phyloP scores from a whole-genome alignment of 306 rosid species.

The Prunus mira region DNA sequence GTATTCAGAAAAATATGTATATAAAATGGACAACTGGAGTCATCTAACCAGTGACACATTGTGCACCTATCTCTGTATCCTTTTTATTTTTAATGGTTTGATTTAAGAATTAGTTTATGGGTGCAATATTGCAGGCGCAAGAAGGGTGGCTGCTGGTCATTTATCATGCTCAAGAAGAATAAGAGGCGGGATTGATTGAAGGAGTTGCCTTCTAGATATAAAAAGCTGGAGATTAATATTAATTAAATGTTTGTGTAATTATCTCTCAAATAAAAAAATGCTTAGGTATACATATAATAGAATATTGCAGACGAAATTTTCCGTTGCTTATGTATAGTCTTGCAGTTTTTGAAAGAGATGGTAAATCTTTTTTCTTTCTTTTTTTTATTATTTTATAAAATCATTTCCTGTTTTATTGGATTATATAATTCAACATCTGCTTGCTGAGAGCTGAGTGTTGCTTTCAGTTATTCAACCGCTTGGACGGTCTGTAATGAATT shows the following conservation, averaged over 20 bases:
- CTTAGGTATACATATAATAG: background rate
- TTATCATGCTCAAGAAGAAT: constrained; percentile 19
- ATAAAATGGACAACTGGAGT: background rate
- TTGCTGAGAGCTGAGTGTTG: constrained; percentile 1
- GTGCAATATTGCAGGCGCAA: constrained; percentile 16
- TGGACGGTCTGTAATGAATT: background rate
- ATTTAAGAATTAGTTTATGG: background rate
- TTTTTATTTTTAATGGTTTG: background rate
- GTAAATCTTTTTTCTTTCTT: background rate
- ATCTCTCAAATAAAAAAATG: background rate
- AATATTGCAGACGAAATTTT: background rate
- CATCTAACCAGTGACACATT: background rate
- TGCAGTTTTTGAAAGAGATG: background rate
- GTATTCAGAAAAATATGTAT: too few species aligned
- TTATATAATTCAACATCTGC: background rate
- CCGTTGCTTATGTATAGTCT: background rate
- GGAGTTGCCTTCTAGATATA: background rate
- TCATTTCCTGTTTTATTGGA: background rate
- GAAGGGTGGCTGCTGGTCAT: constrained; percentile 30
- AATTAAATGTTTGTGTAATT: background rate
- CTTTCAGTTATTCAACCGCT: background rate
- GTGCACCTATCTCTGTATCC: background rate
- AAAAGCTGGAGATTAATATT: constrained; percentile 2
- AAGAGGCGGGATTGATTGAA: constrained; percentile 15
- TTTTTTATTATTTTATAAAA: too few species aligned